phyloP scores from a whole-genome alignment of 2,329 filamentous ascomycete species.

The Sporothrix schenckii region DNA sequence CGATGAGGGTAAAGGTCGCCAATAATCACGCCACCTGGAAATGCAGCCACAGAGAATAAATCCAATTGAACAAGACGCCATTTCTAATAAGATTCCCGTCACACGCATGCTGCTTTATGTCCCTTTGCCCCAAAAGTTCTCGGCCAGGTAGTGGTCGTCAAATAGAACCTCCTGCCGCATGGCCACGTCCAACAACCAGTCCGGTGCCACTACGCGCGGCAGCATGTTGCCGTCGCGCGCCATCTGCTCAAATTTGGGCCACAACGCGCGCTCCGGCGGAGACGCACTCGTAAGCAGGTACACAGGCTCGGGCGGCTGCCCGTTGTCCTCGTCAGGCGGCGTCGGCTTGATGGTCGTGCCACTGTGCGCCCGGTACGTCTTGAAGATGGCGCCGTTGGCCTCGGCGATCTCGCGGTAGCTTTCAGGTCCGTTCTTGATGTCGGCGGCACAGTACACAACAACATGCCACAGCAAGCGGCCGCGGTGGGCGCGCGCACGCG shows the following conservation, averaged over 20 bases:
- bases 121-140: constrained; percentile 37
- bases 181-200: constrained; percentile 88
- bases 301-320: constrained; percentile 67
- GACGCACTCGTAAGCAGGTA: constrained; percentile 77
- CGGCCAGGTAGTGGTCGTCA: constrained; percentile 61
- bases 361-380: constrained; percentile 73
- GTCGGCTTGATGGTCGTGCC: constrained; percentile 68
- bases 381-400: constrained; percentile 84
- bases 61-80: not conserved
- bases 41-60: not conserved
- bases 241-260: constrained; percentile 79
- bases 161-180: constrained; percentile 83
- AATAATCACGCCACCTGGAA: not conserved
- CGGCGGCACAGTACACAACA: constrained; percentile 81
- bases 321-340: constrained; percentile 62
- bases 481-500: constrained; percentile 73
- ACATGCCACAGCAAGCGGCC: constrained; percentile 74
- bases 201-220: constrained; percentile 76
- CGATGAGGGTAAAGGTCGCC: not conserved
- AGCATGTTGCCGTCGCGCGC: constrained; percentile 76
- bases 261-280: constrained; percentile 70
- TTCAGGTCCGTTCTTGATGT: constrained; percentile 77
- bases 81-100: not conserved
- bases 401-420: constrained; percentile 84
- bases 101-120: not conserved